Evolutionary conservation across 1,284 basidiomycete genomes (phyloP).

Genomic region (Cryptococcus jaspeensis): DNA sequence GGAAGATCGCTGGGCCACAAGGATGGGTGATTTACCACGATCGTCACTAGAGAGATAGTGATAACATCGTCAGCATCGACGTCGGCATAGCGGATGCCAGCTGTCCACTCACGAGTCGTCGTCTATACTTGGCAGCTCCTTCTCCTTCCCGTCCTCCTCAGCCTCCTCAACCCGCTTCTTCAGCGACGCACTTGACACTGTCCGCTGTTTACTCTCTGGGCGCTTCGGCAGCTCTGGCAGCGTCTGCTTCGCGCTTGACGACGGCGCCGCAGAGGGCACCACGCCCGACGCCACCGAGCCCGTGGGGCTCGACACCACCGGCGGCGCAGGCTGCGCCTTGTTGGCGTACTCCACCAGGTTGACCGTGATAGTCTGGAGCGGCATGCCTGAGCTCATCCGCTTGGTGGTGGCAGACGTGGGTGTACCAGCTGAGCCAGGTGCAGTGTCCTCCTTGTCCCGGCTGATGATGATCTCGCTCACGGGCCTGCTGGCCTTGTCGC

Average conservation of each 20-base stretch:
- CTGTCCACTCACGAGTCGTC: neutral
- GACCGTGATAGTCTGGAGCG: constrained; percentile 39
- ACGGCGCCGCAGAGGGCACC: constrained; percentile 1
- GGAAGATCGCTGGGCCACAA: constrained; percentile 27
- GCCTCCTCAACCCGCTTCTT: neutral
- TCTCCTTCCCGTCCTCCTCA: neutral
- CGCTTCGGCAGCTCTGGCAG: constrained; percentile 13
- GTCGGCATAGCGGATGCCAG: too few species aligned
- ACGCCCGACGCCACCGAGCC: neutral
- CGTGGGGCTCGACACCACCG: neutral
- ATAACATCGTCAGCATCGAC: too few species aligned
- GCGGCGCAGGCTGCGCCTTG: neutral
- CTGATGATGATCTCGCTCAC: constrained; percentile 20
- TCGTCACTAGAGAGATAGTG: neutral
- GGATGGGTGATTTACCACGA: constrained; percentile 20
- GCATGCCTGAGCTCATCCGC: constrained; percentile 15
- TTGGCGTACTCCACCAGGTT: constrained; percentile 44
- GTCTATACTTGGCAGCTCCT: neutral
- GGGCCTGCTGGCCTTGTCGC: constrained; percentile 18
- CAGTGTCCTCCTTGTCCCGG: constrained; percentile 20
- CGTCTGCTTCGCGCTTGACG: constrained; percentile 12
- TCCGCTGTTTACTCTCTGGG: constrained; percentile 3
- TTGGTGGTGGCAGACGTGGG: constrained; percentile 4
- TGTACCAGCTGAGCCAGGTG: neutral
- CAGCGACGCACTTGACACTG: neutral